Conservation (phyloP, 2,329 filamentous ascomycete genomes). For the Cytospora mali region DNA sequence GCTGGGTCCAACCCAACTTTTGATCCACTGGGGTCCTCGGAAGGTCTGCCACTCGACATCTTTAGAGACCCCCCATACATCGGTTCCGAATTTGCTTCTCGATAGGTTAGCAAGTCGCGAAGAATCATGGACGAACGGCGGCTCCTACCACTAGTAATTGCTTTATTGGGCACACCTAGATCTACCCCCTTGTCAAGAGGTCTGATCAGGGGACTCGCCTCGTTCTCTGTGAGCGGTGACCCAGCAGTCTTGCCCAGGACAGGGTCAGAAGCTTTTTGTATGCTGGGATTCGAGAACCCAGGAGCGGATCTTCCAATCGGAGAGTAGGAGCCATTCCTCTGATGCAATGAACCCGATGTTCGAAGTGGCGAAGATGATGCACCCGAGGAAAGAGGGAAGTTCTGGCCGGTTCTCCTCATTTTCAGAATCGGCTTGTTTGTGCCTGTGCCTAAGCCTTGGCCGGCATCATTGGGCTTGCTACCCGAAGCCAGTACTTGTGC, state of each 20-base stretch:
- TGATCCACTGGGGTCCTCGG: not conserved
- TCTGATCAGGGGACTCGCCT: not conserved
- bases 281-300: not conserved
- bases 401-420: conserved; percentile 28
- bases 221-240: not conserved
- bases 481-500: not conserved
- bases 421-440: conserved; percentile 19
- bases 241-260: not conserved
- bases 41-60: not conserved
- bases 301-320: conserved; percentile 2
- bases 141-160: not conserved
- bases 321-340: conserved; percentile 6
- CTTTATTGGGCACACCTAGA: not conserved
- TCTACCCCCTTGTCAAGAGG: not conserved
- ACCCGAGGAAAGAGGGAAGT: conserved; percentile 15
- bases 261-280: not conserved
- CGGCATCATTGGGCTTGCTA: not conserved
- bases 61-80: not conserved
- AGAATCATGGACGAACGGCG: not conserved
- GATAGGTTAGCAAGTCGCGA: not conserved
- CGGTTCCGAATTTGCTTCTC: not conserved
- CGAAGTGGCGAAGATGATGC: conserved; percentile 8
- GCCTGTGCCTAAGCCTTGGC: not conserved
- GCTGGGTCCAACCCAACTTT: not conserved
- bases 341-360: conserved; percentile 6